Percentiles rank a stretch among this genome's conserved stretches.
These are phyloP conservation scores for Nothomitra cinnamomea DNA, from an alignment of 2,329 filamentous ascomycete species.

Conservation along the genomic window DNA sequence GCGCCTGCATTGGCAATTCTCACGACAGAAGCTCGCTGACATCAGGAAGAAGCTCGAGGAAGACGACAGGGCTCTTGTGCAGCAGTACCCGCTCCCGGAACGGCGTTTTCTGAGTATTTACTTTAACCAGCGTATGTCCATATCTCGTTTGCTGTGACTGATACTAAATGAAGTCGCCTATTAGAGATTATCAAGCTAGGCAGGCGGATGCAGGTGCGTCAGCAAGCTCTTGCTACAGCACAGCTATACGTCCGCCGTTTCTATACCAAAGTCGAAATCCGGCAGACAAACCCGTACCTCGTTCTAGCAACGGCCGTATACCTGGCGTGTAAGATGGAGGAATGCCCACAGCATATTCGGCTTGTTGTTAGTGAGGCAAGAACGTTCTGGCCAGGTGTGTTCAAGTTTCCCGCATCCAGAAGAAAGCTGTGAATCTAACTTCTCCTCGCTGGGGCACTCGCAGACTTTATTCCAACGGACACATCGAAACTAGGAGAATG, in stretches of 20 bases:
- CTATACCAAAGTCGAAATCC: conserved; percentile 79
- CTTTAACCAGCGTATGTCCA: conserved; percentile 63
- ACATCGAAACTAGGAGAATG: conserved; percentile 78
- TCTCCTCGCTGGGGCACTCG: background rate
- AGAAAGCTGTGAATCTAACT: background rate
- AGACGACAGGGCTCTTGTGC: conserved; percentile 54
- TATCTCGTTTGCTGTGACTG: no score
- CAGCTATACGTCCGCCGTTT: conserved; percentile 92
- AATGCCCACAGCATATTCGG: conserved; percentile 89
- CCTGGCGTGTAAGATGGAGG: conserved; percentile 94
- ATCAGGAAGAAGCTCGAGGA: conserved; percentile 64
- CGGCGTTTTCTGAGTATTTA: conserved; percentile 73
- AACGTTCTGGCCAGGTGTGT: conserved; percentile 57
- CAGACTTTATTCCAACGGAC: conserved; percentile 56
- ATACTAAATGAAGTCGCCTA: background rate
- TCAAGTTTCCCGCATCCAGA: background rate
- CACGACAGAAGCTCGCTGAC: conserved; percentile 59
- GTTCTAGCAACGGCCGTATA: conserved; percentile 89
- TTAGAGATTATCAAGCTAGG: conserved; percentile 66
- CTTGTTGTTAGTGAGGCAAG: conserved; percentile 77
- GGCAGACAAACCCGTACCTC: conserved; percentile 83
- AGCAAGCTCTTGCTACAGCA: conserved; percentile 86
- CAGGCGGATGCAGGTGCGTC: conserved; percentile 67
- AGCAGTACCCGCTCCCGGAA: conserved; percentile 69
- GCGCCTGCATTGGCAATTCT: conserved; percentile 77